A percentile compares a stretch with the other conserved stretches of the same genome.
Evolutionary conservation across 2,329 filamentous ascomycete species (phyloP).

Genomic region (Tolypocladium tropicale): DNA sequence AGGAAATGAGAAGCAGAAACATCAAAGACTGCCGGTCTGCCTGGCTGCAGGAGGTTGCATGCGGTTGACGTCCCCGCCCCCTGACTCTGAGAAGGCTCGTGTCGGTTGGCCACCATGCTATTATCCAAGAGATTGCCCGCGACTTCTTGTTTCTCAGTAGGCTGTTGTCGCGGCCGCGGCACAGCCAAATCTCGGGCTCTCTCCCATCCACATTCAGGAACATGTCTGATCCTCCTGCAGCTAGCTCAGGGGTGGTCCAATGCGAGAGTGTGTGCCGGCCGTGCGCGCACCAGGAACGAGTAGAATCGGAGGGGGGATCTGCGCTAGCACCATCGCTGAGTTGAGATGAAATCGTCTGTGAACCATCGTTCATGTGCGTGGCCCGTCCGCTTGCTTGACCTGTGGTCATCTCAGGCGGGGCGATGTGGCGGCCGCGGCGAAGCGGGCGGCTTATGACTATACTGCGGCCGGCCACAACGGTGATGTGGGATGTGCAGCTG

Average conservation of each 20-base stretch:
- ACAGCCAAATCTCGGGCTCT: not conserved
- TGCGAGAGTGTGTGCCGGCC: not conserved
- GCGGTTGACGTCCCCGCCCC: not conserved
- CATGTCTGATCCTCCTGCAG: conserved; percentile 6
- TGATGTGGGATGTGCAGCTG: not conserved
- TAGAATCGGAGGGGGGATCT: not conserved
- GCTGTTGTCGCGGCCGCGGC: not conserved
- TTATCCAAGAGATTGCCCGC: not conserved
- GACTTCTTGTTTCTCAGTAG: not conserved
- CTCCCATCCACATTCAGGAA: not conserved
- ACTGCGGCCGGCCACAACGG: too few species aligned
- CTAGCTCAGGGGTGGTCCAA: conserved; percentile 1
- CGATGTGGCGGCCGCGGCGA: not conserved
- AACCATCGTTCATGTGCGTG: not conserved
- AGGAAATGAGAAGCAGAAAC: conserved; percentile 10
- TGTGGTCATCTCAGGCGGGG: not conserved
- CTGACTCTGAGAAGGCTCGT: not conserved
- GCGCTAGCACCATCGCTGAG: conserved; percentile 3
- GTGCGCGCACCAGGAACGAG: not conserved
- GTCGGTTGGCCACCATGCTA: not conserved
- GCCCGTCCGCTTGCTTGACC: not conserved
- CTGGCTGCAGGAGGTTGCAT: not conserved
- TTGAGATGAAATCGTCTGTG: not conserved
- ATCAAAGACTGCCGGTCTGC: not conserved
- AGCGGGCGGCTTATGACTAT: too few species aligned